Evolutionary conservation across 441 rosid species (phyloP).

Genomic region (Omphalea diandra): DNA sequence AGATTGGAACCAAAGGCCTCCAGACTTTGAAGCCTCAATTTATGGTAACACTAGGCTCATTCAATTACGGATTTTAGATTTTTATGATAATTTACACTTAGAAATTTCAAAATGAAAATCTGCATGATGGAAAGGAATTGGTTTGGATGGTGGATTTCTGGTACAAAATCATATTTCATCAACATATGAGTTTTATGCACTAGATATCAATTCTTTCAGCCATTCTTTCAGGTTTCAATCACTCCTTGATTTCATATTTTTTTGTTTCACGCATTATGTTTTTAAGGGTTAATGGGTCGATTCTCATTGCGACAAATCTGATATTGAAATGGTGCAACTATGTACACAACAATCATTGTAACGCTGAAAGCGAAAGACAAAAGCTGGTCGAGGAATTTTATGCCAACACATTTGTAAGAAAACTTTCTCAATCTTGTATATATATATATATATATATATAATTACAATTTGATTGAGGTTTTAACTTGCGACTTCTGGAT

Average conservation of each 20-base stretch:
- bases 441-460: no score
- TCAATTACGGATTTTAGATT: no score
- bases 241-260: background rate
- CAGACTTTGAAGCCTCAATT: no score
- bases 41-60: no score
- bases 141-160: slow-evolving; percentile 40
- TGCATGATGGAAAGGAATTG: slow-evolving; percentile 36
- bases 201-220: slow-evolving; percentile 30
- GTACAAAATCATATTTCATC: slow-evolving; percentile 11
- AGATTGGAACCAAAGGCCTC: no score
- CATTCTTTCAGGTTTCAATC: slow-evolving; percentile 31
- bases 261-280: no score
- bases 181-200: slow-evolving; percentile 22
- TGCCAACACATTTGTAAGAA: slow-evolving; percentile 69
- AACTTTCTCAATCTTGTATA: background rate
- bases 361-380: slow-evolving; percentile 56
- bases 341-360: slow-evolving; percentile 63
- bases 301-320: background rate
- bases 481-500: no score
- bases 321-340: background rate
- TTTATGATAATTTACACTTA: no score
- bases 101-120: no score
- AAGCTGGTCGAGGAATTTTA: slow-evolving; percentile 72
- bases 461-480: no score
- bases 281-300: no score